These are phyloP conservation scores for Phaeosphaeria sp. DNA, from an alignment of 2,329 filamentous ascomycete genomes.

Conservation along the genomic window DNA sequence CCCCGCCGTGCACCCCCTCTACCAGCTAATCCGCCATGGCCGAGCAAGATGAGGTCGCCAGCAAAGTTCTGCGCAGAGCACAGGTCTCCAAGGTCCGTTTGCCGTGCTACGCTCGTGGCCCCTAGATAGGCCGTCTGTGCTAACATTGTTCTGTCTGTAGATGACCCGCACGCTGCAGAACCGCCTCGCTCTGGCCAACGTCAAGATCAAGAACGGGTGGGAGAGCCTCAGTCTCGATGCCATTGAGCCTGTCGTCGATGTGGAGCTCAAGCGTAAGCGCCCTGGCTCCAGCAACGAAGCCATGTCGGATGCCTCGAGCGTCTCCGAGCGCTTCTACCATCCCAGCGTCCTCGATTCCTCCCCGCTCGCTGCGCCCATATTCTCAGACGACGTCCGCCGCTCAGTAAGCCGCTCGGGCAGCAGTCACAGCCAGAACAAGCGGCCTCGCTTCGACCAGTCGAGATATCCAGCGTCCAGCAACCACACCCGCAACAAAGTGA, in stretches of 20 bases:
- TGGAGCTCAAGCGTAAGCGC: slow-evolving; percentile 77
- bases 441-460: slow-evolving; percentile 40
- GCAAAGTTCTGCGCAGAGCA: slow-evolving; percentile 52
- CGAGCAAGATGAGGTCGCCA: slow-evolving; percentile 50
- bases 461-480: slow-evolving; percentile 54
- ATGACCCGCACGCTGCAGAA: slow-evolving; percentile 93
- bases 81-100: slow-evolving; percentile 51
- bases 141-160: slow-evolving; percentile 57
- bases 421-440: slow-evolving; percentile 53
- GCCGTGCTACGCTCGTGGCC: slow-evolving; percentile 10
- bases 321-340: slow-evolving; percentile 78
- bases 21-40: slow-evolving; percentile 36
- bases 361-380: slow-evolving; percentile 80
- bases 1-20: slow-evolving; percentile 10
- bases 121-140: slow-evolving; percentile 25
- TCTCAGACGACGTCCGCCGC: slow-evolving; percentile 77
- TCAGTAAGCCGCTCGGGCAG: slow-evolving; percentile 65
- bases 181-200: slow-evolving; percentile 91
- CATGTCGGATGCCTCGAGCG: slow-evolving; percentile 83
- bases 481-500: slow-evolving; percentile 73
- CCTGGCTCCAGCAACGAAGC: slow-evolving; percentile 72
- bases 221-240: slow-evolving; percentile 85
- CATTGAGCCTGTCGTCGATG: slow-evolving; percentile 83
- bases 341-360: slow-evolving; percentile 78
- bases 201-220: slow-evolving; percentile 97